Evolutionary conservation across 495 filamentous ascomycete genomes (phyloP).

Genomic region (Aspergillus wentii): DNA sequence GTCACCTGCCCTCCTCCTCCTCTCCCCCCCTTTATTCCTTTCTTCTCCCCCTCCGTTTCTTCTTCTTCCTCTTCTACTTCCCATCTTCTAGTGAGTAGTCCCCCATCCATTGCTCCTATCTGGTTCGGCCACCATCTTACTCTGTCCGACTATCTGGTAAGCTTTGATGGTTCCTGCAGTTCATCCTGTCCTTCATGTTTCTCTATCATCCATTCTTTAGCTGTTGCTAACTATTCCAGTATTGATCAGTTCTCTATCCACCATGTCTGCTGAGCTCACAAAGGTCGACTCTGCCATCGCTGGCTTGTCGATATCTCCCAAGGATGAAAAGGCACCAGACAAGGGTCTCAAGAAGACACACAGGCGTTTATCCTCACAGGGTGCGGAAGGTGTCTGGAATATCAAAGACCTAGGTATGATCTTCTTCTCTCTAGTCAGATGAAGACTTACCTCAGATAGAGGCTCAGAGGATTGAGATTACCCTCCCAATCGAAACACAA

Average conservation of each 20-base stretch:
- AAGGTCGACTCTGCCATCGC: slow-evolving; percentile 87
- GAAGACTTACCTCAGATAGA: slow-evolving; percentile 45
- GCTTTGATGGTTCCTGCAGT: too few species aligned
- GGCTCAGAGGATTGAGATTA: slow-evolving; percentile 64
- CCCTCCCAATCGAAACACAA: slow-evolving; percentile 84
- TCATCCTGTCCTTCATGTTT: too few species aligned
- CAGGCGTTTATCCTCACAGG: slow-evolving; percentile 59
- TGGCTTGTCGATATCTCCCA: slow-evolving; percentile 63
- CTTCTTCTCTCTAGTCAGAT: slow-evolving; percentile 1
- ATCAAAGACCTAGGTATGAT: slow-evolving; percentile 80
- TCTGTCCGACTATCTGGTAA: too few species aligned
- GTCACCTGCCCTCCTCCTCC: slow-evolving; percentile 31
- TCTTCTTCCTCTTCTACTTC: slow-evolving; percentile 12
- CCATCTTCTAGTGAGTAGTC: slow-evolving; percentile 16
- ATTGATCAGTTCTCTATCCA: too few species aligned
- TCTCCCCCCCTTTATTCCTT: slow-evolving; percentile 16
- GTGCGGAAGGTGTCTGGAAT: slow-evolving; percentile 64
- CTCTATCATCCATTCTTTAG: neutral
- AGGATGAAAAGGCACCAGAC: slow-evolving; percentile 50
- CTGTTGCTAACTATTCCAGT: too few species aligned
- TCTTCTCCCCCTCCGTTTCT: slow-evolving; percentile 11
- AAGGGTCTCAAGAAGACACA: slow-evolving; percentile 49
- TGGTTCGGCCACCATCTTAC: too few species aligned
- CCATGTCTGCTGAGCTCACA: slow-evolving; percentile 66
- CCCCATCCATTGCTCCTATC: slow-evolving; percentile 7